Evolutionary conservation across 345 rosid genomes (phyloP), one percentile per base, ranked within the genome.

Genomic region (Carallia brachiata): DNA sequence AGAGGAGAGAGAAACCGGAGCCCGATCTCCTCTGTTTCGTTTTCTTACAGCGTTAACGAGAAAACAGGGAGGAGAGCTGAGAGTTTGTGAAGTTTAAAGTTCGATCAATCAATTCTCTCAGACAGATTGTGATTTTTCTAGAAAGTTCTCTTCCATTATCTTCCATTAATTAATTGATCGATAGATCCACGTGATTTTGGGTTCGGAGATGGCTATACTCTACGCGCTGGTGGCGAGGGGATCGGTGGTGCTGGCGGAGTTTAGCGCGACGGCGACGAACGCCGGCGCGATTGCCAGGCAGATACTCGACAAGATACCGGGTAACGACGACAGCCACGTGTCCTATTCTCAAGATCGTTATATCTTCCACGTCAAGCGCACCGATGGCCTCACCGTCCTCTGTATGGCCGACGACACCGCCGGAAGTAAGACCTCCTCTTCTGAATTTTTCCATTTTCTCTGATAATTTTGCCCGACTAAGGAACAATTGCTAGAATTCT

Each of bases 401-500:
- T 94, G 98, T 77, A 90, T 94, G 97, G 97, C 98, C 40, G 97
- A 94, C 40, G 97, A 94, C 62, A 85, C 89, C 60, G 86, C 96
- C 78, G 98, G 93, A 75, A 86, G 96, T 94, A 82, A 62, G 87
- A 61, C 61, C 17, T 40, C 50, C 17, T 44, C 4, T 44, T 44
- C 50, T 12, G 23, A 23, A 23, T 23, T 44, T 12, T 63, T 28
- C 32, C 23, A 15, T 18, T 8, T 15, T 15, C 55, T 52, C 55
- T 52, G 19, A 52, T 23, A 23, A 23, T 23, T 23, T 13, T 52
- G 18, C 19, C 12, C 34, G 34, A 23, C 23, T 23, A 23, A 4
- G 34, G 34, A 32, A 4, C 34, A 32, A 32, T 32, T 32, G 34
- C 34, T 32, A 32, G 34, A 32, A 32, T 32, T 32, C 34, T 32